Evolutionary conservation across 768 basidiomycete genomes (phyloP).

Genomic region (Boletellus ananiceps): DNA sequence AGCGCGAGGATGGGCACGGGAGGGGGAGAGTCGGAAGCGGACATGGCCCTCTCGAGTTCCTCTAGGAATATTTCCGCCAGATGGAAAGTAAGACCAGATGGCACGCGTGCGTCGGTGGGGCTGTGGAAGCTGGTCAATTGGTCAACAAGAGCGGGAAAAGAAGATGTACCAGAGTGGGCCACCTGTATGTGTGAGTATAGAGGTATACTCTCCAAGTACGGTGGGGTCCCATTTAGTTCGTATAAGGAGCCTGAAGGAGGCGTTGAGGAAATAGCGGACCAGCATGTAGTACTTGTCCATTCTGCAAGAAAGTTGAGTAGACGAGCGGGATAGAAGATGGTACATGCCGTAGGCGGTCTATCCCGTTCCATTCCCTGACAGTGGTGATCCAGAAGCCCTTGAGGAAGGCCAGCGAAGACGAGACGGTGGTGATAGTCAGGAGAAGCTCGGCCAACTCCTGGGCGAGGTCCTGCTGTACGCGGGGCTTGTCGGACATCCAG

Average conservation of each 20-base stretch:
- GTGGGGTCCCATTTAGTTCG: slow-evolving; percentile 61
- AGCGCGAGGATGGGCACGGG: slow-evolving; percentile 52
- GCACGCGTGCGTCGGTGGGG: slow-evolving; percentile 66
- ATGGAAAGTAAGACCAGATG: slow-evolving; percentile 78
- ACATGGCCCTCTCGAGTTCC: slow-evolving; percentile 73
- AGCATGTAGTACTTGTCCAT: slow-evolving; percentile 99
- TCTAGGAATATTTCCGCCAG: slow-evolving; percentile 85
- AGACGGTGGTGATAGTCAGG: slow-evolving; percentile 55
- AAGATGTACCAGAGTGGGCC: slow-evolving; percentile 77
- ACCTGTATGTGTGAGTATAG: slow-evolving; percentile 58
- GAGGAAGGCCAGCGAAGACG: slow-evolving; percentile 69
- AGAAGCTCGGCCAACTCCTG: slow-evolving; percentile 79
- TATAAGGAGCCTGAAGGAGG: slow-evolving; percentile 75
- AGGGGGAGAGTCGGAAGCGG: slow-evolving; percentile 21
- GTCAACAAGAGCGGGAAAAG: not conserved
- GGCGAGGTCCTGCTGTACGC: slow-evolving; percentile 91
- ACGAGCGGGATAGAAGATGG: not conserved
- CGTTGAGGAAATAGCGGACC: slow-evolving; percentile 82
- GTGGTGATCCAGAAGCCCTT: slow-evolving; percentile 88
- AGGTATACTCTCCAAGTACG: slow-evolving; percentile 57
- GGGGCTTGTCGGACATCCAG: slow-evolving; percentile 99
- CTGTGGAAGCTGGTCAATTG: slow-evolving; percentile 35
- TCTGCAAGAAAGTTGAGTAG: slow-evolving; percentile 38
- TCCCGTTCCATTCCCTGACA: slow-evolving; percentile 89
- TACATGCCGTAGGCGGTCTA: slow-evolving; percentile 81